A percentile compares a stretch with the other conserved stretches of the same genome.
phyloP scores from a whole-genome alignment of 2,329 filamentous ascomycete species.

The Claviceps sorghi region DNA sequence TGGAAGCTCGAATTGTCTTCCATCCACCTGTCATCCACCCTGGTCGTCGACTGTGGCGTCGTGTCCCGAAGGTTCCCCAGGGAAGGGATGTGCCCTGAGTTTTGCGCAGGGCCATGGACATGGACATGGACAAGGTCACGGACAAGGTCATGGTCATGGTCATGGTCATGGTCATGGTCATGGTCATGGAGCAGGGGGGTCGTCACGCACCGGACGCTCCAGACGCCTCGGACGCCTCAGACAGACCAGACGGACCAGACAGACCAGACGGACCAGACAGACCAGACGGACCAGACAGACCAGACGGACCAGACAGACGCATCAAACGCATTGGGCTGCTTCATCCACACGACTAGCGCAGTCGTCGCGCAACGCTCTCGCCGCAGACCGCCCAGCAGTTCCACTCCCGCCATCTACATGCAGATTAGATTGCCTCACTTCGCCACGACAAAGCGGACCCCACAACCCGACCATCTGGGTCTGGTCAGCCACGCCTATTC shows the following conservation, averaged over 20 bases:
- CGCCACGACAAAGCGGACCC: background rate
- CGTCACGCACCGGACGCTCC: background rate
- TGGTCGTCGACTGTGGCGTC: slow-evolving; percentile 1
- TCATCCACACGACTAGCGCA: slow-evolving; percentile 4
- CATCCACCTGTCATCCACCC: background rate
- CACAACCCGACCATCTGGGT: slow-evolving; percentile 3
- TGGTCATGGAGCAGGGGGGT: background rate
- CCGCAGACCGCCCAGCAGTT: background rate
- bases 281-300: no score
- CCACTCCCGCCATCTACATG: background rate
- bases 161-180: background rate
- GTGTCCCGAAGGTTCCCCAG: background rate
- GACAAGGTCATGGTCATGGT: no score
- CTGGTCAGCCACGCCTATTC: background rate
- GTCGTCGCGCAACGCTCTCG: background rate
- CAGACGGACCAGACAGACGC: no score
- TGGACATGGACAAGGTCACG: no score
- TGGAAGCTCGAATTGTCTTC: slow-evolving; percentile 1
- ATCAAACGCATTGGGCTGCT: background rate
- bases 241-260: no score
- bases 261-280: no score
- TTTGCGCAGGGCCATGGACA: background rate
- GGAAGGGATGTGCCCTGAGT: background rate
- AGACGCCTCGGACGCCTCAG: no score
- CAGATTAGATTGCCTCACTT: background rate